Evolutionary conservation across 805 yeast species (phyloP).

Genomic region (Pichia rugopelliculosa): DNA sequence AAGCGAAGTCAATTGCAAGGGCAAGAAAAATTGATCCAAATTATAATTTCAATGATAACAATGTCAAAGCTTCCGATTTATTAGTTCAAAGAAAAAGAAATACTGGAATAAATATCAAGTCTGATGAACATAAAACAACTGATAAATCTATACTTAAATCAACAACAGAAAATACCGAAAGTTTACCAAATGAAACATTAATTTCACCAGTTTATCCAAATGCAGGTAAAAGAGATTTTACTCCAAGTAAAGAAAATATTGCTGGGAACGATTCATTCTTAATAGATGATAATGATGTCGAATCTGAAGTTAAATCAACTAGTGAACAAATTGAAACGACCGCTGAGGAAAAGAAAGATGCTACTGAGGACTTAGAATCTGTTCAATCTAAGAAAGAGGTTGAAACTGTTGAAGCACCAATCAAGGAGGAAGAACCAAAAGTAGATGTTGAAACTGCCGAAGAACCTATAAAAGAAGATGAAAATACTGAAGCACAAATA

Average conservation of each 20-base stretch:
- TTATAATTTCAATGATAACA: constrained; percentile 8
- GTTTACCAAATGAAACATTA: constrained; percentile 27
- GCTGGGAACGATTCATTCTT: constrained; percentile 23
- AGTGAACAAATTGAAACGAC: constrained; percentile 24
- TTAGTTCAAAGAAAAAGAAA: constrained; percentile 6
- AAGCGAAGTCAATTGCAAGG: constrained; percentile 46
- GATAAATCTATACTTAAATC: neutral
- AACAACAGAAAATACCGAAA: neutral
- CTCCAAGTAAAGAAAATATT: constrained; percentile 12
- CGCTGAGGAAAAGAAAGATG: neutral
- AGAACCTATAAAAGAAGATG: constrained; percentile 1
- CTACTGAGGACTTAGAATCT: neutral
- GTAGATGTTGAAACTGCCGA: constrained; percentile 1
- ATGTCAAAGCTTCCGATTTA: constrained; percentile 10
- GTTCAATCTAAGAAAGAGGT: too few relatives aligned
- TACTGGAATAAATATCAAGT: neutral
- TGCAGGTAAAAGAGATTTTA: constrained; percentile 4
- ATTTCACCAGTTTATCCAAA: constrained; percentile 23
- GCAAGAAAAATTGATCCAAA: constrained; percentile 9
- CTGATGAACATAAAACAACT: neutral
- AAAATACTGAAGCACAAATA: constrained; percentile 2
- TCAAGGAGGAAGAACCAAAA: constrained; percentile 6
- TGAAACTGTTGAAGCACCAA: constrained; percentile 3
- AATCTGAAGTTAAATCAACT: constrained; percentile 8
- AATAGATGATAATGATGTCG: constrained; percentile 23